Evolutionary conservation across 106 monocot species (phyloP).

Genomic region (Acorus calamus): DNA sequence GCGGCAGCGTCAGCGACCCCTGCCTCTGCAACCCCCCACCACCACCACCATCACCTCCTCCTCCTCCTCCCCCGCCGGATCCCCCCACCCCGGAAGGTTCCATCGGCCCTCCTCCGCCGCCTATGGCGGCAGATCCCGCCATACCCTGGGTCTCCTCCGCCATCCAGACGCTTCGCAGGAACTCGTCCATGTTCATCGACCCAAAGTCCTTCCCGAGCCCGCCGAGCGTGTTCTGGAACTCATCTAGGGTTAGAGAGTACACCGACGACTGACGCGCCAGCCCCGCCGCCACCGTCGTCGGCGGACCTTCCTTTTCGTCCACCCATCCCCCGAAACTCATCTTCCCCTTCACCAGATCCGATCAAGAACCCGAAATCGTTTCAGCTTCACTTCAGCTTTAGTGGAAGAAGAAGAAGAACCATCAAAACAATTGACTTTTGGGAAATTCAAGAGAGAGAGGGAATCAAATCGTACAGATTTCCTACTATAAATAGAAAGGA

Average conservation of each 20-base stretch:
- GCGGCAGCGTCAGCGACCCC: slow-evolving; percentile 30
- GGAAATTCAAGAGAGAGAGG: too few relatives aligned
- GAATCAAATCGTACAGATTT: too few relatives aligned
- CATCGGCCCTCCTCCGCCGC: neutral
- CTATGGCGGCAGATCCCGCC: slow-evolving; percentile 9
- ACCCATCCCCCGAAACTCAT: slow-evolving; percentile 12
- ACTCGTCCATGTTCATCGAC: slow-evolving; percentile 92
- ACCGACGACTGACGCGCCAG: slow-evolving; percentile 52
- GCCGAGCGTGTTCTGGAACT: slow-evolving; percentile 64
- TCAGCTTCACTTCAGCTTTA: too few relatives aligned
- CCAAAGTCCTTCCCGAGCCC: slow-evolving; percentile 60
- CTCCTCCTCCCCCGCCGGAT: neutral
- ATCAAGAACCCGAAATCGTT: too few relatives aligned
- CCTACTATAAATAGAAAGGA: too few relatives aligned
- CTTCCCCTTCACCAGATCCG: neutral
- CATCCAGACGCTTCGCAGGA: slow-evolving; percentile 67
- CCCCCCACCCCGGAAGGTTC: slow-evolving; percentile 7
- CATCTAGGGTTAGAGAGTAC: slow-evolving; percentile 64
- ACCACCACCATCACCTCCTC: too few relatives aligned
- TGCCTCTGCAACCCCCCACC: slow-evolving; percentile 20
- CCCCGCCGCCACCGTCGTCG: slow-evolving; percentile 7
- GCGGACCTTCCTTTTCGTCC: neutral
- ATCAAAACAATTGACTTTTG: too few relatives aligned
- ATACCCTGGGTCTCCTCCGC: slow-evolving; percentile 70
- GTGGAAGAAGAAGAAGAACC: too few relatives aligned